phyloP scores from a whole-genome alignment of 2,329 filamentous ascomycete genomes.

The Furcasterigmium sp. region DNA sequence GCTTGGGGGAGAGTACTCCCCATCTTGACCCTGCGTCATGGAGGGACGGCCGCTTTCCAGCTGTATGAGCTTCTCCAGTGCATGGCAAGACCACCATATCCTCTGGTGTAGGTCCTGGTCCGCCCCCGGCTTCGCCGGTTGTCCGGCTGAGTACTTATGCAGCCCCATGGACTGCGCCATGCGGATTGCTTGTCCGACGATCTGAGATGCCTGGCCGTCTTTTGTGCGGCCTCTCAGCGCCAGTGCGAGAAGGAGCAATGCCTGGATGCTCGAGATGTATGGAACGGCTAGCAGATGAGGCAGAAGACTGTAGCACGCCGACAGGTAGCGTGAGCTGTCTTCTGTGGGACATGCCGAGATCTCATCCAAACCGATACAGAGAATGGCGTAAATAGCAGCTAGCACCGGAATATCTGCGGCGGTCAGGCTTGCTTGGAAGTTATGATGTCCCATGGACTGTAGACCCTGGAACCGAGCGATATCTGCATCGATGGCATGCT shows the following conservation, averaged over 20 bases:
- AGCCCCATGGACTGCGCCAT: conserved; percentile 19
- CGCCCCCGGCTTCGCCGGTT: no score
- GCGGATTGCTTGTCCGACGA: conserved; percentile 16
- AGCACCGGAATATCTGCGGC: conserved; percentile 5
- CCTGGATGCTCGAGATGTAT: conserved; percentile 15
- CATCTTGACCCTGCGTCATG: not conserved
- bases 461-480: conserved; percentile 3
- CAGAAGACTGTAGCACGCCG: conserved; percentile 12
- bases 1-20: not conserved
- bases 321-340: conserved; percentile 10
- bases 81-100: conserved; percentile 50
- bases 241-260: conserved; percentile 13
- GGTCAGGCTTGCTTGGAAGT: not conserved
- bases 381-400: conserved; percentile 11
- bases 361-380: conserved; percentile 15
- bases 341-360: conserved; percentile 7
- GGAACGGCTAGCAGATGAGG: conserved; percentile 13
- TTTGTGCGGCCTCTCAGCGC: conserved; percentile 12
- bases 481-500: conserved; percentile 7
- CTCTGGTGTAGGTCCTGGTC: conserved; percentile 40
- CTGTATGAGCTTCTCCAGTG: conserved; percentile 32
- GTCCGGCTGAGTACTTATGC: no score
- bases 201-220: conserved; percentile 19
- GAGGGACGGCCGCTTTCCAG: conserved; percentile 16
- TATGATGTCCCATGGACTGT: not conserved